A percentile compares a stretch with the other conserved stretches of the same genome.
phyloP scores from a whole-genome alignment of 305 asterid species.

The Rubia balearica region DNA sequence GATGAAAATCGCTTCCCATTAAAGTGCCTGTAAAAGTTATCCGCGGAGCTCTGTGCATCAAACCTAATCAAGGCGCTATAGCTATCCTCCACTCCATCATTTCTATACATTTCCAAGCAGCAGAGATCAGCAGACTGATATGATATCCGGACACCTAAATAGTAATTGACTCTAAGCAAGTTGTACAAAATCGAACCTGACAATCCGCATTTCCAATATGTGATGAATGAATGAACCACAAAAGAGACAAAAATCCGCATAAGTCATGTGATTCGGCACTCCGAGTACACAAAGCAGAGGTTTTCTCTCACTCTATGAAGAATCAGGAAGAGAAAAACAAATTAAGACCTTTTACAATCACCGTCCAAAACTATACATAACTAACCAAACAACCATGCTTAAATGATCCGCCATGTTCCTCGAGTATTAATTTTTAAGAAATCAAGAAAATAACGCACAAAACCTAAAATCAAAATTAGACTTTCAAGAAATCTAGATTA shows the following conservation, averaged over 20 bases:
- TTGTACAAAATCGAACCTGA: conserved; percentile 49
- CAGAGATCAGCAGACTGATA: conserved; percentile 16
- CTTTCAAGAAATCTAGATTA: too few relatives aligned
- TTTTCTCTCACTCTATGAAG: conserved; percentile 58
- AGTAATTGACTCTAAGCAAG: not conserved
- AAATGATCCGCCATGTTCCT: not conserved
- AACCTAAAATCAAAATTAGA: not conserved
- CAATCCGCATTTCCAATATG: conserved; percentile 84
- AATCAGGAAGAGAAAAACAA: conserved; percentile 11
- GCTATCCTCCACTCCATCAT: conserved; percentile 71
- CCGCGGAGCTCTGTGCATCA: conserved; percentile 67
- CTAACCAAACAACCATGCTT: not conserved
- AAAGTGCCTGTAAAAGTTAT: conserved; percentile 71
- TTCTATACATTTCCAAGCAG: conserved; percentile 37
- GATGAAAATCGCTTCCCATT: conserved; percentile 68
- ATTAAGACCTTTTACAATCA: not conserved
- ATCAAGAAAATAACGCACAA: too few relatives aligned
- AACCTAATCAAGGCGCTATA: conserved; percentile 75
- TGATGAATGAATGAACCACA: conserved; percentile 80
- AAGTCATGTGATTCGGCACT: conserved; percentile 93
- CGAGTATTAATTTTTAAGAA: too few relatives aligned
- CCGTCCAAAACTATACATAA: not conserved
- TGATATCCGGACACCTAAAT: not conserved
- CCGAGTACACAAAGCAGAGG: conserved; percentile 85
- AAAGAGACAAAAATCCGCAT: conserved; percentile 92